Conservation (phyloP, 164 flowering plant genomes). For the Kalanchoe fedtschenkoi region DNA sequence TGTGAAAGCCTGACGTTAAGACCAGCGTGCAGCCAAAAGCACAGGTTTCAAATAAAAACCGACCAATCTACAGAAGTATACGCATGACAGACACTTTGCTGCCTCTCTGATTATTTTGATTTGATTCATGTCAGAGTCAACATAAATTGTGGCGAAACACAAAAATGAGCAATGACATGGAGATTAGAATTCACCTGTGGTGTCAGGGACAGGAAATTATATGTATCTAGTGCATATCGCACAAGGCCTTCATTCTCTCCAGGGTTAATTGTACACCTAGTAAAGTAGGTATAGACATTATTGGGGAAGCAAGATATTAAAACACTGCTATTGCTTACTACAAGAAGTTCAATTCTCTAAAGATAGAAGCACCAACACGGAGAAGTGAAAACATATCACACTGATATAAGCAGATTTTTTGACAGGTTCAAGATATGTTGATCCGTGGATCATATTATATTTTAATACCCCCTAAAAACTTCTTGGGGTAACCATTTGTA, state of each 20-base stretch:
- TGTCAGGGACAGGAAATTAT: constrained; percentile 73
- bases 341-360: neutral
- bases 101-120: neutral
- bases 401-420: no score
- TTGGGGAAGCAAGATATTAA: neutral
- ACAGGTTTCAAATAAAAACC: no score
- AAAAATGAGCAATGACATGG: neutral
- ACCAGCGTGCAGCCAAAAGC: no score
- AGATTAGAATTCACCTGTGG: constrained; percentile 45
- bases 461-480: no score
- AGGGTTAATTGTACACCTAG: constrained; percentile 92
- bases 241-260: constrained; percentile 97
- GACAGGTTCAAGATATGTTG: no score
- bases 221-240: constrained; percentile 87
- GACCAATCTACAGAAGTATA: no score
- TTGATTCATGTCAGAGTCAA: neutral
- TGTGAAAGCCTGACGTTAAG: no score
- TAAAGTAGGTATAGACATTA: neutral
- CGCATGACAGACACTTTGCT: neutral
- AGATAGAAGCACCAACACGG: no score
- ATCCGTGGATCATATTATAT: no score
- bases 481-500: no score
- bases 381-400: no score
- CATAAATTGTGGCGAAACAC: neutral
- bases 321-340: no score